phyloP scores from a whole-genome alignment of 257 asterid species.

The Solanum gracilifrons region DNA sequence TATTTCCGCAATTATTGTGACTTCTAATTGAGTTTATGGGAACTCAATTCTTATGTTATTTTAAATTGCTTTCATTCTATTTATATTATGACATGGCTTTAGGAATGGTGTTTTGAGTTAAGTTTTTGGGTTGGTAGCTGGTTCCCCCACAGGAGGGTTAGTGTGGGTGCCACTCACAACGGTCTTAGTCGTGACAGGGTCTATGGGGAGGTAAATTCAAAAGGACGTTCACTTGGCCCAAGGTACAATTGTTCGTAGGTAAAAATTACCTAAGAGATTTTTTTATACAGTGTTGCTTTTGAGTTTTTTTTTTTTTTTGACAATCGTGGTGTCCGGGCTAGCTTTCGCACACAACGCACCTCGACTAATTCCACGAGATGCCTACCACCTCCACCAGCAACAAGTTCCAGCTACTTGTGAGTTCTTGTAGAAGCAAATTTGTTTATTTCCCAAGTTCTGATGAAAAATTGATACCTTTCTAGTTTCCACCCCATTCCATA shows the following conservation, averaged over 20 bases:
- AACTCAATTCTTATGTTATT: too few relatives aligned
- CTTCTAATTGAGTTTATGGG: too few relatives aligned
- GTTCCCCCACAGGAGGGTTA: not conserved
- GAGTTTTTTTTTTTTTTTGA: not conserved
- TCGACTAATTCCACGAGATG: not conserved
- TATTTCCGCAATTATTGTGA: too few relatives aligned
- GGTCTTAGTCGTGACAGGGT: not conserved
- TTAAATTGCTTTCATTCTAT: too few relatives aligned
- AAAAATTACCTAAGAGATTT: not conserved
- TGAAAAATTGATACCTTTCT: not conserved
- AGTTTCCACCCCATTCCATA: not conserved
- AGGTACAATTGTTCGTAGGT: not conserved
- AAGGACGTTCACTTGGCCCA: not conserved
- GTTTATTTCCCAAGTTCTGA: not conserved
- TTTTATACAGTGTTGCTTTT: not conserved
- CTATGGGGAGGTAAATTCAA: not conserved
- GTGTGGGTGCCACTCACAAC: not conserved
- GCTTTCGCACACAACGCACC: not conserved
- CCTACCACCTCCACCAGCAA: not conserved
- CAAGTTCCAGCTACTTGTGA: not conserved
- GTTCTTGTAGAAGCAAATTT: not conserved
- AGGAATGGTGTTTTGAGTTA: too few relatives aligned
- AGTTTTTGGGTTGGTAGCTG: too few relatives aligned
- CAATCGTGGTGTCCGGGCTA: not conserved
- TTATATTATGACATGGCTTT: too few relatives aligned